Conservation (phyloP, 73 alveolate species). For the Tetrahymena elliotti region DNA sequence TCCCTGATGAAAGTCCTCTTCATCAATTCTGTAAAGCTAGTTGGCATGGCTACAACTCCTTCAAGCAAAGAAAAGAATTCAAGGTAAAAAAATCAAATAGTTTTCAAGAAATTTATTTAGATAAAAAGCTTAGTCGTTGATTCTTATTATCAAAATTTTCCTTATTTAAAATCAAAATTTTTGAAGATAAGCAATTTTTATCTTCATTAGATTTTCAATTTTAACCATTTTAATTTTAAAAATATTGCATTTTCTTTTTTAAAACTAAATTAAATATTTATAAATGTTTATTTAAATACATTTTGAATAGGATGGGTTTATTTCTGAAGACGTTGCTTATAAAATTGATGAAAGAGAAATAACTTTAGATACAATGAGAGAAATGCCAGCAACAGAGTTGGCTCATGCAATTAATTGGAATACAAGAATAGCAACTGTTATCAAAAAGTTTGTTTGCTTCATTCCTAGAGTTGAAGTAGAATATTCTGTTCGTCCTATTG, state of each 20-base stretch:
- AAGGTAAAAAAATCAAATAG: background rate
- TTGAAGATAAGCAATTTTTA: too few relatives aligned
- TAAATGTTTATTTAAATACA: too few relatives aligned
- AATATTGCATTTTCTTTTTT: too few relatives aligned
- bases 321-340: conserved; percentile 62
- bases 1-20: conserved; percentile 78
- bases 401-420: conserved; percentile 45
- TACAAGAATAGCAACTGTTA: conserved; percentile 31
- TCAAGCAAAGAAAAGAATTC: conserved; percentile 56
- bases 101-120: background rate
- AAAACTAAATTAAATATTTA: too few relatives aligned
- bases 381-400: conserved; percentile 51
- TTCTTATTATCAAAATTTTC: too few relatives aligned
- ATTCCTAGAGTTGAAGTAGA: conserved; percentile 89
- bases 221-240: too few relatives aligned
- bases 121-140: too few relatives aligned
- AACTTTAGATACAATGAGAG: conserved; percentile 55
- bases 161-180: background rate
- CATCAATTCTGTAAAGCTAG: conserved; percentile 76
- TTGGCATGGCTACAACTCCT: conserved; percentile 55
- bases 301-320: conserved; percentile 53
- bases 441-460: conserved; percentile 66
- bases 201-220: too few relatives aligned
- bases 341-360: conserved; percentile 58
- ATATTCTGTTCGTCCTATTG: conserved; percentile 87